Evolutionary conservation across 305 asterid species (phyloP).

Genomic region (Fraxinus platypoda): DNA sequence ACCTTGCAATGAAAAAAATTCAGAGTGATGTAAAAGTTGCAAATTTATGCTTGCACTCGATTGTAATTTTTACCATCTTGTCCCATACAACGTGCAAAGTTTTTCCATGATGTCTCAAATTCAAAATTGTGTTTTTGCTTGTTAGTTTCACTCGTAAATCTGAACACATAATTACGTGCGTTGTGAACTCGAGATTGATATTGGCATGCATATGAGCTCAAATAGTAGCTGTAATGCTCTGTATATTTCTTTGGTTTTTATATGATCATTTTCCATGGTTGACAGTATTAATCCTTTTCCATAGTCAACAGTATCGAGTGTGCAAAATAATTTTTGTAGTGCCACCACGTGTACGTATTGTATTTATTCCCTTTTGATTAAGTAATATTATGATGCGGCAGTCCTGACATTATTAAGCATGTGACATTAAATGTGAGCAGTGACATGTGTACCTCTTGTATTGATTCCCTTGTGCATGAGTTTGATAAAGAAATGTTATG

Average conservation of each 20-base stretch:
- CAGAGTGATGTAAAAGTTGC: slow-evolving; percentile 4
- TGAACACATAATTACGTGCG: not conserved
- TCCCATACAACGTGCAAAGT: not conserved
- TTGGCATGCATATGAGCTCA: not conserved
- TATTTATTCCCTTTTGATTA: not conserved
- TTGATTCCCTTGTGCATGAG: not conserved
- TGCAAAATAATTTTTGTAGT: not conserved
- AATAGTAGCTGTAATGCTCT: not conserved
- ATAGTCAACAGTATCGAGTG: not conserved
- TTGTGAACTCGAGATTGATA: not conserved
- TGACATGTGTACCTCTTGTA: not conserved
- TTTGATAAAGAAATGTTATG: not conserved
- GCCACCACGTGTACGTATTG: not conserved
- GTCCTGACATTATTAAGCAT: not conserved
- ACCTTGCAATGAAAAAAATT: not conserved
- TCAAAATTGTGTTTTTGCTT: not conserved
- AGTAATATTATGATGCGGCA: not conserved
- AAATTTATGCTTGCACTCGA: slow-evolving; percentile 1
- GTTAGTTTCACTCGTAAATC: not conserved
- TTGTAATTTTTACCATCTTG: not conserved
- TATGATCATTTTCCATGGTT: not conserved
- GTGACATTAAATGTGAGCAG: not conserved
- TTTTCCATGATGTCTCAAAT: not conserved
- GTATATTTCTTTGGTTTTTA: not conserved
- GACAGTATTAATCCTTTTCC: not conserved